A percentile compares a stretch with the other conserved stretches of the same genome.
These are phyloP conservation scores for Chondrus crispus DNA, from an alignment of 23 red algal genomes.

Conservation along the genomic window DNA sequence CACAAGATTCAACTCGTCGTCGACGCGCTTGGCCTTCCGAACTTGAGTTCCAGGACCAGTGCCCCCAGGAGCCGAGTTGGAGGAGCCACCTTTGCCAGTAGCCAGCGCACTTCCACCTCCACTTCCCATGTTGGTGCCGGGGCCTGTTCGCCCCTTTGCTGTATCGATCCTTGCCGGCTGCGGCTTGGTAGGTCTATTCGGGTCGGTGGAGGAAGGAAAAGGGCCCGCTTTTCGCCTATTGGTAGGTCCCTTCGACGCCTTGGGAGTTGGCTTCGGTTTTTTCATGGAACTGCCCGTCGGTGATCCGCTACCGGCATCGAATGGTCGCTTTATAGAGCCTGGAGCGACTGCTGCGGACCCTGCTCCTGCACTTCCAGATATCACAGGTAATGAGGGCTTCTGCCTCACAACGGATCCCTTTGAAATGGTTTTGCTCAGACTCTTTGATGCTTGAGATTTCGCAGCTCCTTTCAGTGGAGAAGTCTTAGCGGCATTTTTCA, in stretches of 20 bases:
- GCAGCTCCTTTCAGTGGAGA: slow-evolving; percentile 5
- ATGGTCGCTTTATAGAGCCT: neutral
- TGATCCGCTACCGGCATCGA: neutral
- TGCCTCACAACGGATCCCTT: too few relatives aligned
- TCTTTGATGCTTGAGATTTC: neutral
- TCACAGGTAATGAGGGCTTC: neutral
- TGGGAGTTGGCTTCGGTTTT: neutral
- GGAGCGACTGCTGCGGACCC: neutral
- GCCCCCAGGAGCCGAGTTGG: neutral
- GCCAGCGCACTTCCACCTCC: neutral
- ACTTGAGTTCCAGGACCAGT: neutral
- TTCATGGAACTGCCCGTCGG: neutral
- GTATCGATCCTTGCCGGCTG: neutral
- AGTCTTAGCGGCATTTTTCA: slow-evolving; percentile 4
- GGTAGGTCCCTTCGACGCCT: neutral
- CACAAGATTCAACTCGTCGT: slow-evolving; percentile 52
- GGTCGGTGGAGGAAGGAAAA: neutral
- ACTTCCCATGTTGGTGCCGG: too few relatives aligned
- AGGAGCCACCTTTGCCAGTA: neutral
- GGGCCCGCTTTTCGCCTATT: slow-evolving; percentile 3
- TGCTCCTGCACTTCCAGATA: neutral
- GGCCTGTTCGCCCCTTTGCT: neutral
- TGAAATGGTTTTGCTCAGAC: too few relatives aligned
- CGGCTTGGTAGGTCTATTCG: neutral
- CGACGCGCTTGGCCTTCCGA: slow-evolving; percentile 9